These are phyloP conservation scores for Stylonectria norvegica DNA, from an alignment of 2,329 filamentous ascomycete genomes.

Conservation along the genomic window DNA sequence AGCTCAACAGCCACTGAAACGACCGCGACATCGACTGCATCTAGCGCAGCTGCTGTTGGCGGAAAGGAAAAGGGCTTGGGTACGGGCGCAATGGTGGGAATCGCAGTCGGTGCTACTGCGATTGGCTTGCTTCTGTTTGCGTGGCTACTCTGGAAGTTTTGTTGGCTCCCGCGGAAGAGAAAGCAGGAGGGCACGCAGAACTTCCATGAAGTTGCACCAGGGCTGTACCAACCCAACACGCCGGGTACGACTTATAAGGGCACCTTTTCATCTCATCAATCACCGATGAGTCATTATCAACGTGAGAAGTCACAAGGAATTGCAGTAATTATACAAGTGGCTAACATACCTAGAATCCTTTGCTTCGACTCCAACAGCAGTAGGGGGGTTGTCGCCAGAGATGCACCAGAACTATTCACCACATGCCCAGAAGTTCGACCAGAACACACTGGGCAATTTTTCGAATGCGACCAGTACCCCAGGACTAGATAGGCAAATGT, in stretches of 20 bases:
- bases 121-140: constrained; percentile 14
- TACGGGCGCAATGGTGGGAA: constrained; percentile 20
- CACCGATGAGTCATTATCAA: constrained; percentile 20
- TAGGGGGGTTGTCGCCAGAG: constrained; percentile 11
- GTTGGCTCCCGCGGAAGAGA: constrained; percentile 17
- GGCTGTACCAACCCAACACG: constrained; percentile 7
- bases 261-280: constrained; percentile 10
- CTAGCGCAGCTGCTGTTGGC: neutral
- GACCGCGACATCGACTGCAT: constrained; percentile 1
- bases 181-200: constrained; percentile 7
- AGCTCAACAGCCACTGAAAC: constrained; percentile 1
- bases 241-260: constrained; percentile 8
- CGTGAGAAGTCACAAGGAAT: constrained; percentile 13
- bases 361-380: neutral
- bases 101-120: constrained; percentile 17
- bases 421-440: no score
- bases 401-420: constrained; percentile 20
- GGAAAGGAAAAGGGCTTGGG: constrained; percentile 9
- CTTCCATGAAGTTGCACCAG: constrained; percentile 4
- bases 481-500: no score
- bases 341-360: neutral
- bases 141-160: constrained; percentile 18
- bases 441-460: no score
- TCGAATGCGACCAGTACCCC: no score
- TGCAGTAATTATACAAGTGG: neutral